Conservation (phyloP, 2,329 filamentous ascomycete species). For the Stylonectria norvegica region DNA sequence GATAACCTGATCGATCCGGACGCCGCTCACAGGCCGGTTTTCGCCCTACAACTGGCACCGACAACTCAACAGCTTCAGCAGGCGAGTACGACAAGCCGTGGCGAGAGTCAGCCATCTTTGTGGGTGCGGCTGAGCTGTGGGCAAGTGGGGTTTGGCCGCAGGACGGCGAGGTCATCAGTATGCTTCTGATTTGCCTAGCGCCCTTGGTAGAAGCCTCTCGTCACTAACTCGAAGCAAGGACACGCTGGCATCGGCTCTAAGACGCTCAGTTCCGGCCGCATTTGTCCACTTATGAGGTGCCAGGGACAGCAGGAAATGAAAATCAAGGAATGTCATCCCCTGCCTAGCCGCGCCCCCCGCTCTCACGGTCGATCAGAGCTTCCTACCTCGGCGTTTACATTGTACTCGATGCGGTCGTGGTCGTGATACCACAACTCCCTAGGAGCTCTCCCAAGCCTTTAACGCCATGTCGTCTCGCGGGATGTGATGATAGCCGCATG, state of each 20-base stretch:
- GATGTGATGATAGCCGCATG: slow-evolving; percentile 22
- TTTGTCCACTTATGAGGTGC: not conserved
- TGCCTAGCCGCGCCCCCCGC: slow-evolving; percentile 6
- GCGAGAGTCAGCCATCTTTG: slow-evolving; percentile 8
- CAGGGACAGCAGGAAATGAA: slow-evolving; percentile 4
- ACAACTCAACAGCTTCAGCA: not conserved
- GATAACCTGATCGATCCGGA: not conserved
- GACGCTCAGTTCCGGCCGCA: not conserved
- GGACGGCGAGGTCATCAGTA: slow-evolving; percentile 11
- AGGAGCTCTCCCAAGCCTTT: slow-evolving; percentile 9
- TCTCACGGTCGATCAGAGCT: slow-evolving; percentile 2
- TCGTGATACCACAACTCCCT: slow-evolving; percentile 3
- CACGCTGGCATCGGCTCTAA: not conserved
- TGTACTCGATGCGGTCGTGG: slow-evolving; percentile 4
- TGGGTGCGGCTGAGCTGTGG: slow-evolving; percentile 4
- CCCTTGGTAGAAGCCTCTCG: not conserved
- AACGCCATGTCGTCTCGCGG: slow-evolving; percentile 17
- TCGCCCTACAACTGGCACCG: not conserved
- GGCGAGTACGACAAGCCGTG: slow-evolving; percentile 2
- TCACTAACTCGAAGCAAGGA: slow-evolving; percentile 1
- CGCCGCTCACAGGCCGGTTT: no score
- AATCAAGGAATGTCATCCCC: not conserved
- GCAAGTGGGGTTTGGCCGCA: slow-evolving; percentile 12
- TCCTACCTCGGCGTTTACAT: not conserved
- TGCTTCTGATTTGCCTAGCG: slow-evolving; percentile 2